These are phyloP conservation scores for Macrotyloma uniflorum DNA, from an alignment of 306 rosid genomes.

Conservation along the genomic window DNA sequence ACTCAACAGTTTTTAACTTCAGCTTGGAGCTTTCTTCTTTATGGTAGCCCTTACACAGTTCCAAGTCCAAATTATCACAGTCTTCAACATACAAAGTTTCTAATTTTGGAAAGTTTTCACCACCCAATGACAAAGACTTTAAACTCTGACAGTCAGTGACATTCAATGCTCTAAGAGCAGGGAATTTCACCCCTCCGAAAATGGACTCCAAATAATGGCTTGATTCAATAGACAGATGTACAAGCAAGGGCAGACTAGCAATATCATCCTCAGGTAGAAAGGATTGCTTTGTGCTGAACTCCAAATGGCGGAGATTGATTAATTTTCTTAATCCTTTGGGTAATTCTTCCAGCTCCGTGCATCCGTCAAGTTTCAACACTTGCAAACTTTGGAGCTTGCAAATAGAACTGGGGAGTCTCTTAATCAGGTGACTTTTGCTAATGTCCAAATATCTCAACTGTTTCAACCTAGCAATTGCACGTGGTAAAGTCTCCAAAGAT, in stretches of 20 bases:
- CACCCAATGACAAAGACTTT: neutral
- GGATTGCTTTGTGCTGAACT: neutral
- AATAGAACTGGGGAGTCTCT: neutral
- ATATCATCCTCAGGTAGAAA: neutral
- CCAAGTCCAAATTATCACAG: neutral
- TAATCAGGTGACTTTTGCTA: neutral
- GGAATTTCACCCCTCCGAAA: neutral
- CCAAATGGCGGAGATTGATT: neutral
- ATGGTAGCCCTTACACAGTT: neutral
- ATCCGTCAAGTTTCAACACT: neutral
- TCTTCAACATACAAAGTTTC: neutral
- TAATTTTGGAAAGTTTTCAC: neutral
- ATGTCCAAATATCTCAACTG: neutral
- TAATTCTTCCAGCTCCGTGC: neutral
- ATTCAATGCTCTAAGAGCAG: neutral
- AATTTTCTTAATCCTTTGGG: neutral
- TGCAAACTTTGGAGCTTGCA: neutral
- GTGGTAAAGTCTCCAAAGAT: neutral
- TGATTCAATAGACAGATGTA: rapidly evolving
- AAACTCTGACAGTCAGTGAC: rapidly evolving
- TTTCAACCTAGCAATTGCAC: neutral
- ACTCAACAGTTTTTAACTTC: neutral
- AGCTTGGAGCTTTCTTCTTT: neutral
- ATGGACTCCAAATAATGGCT: neutral
- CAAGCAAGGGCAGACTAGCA: neutral